Evolutionary conservation across 495 filamentous ascomycete genomes (phyloP), one percentile per base, ranked within the genome.

Genomic region (Tetracladium marchalianum): DNA sequence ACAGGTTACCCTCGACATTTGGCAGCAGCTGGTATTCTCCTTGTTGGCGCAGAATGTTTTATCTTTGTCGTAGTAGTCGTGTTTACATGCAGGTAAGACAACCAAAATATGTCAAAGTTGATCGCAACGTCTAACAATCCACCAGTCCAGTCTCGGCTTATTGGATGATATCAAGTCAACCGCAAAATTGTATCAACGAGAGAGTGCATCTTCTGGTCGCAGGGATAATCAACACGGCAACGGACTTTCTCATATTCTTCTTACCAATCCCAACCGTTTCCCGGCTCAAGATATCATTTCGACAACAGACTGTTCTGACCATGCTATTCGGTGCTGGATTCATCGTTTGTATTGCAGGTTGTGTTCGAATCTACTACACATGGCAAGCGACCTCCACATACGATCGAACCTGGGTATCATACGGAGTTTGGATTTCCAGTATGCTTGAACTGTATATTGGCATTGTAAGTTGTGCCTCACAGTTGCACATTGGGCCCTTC

Each of bases 221-320:
- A 12, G 76, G 76, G 41, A 65, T 78, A 13, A 67, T 82, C 52
- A 81, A 83, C 54, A 76, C 72, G 13, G 53, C 73, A 32, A 76
- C 73, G 18, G 81, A 83, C 51, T 67, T 82, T 39, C 39, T 76
- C 2, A 66, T 70, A 19, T 76, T 80, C 0, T 52, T 75, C 10
- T 51, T 84, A 1, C 81, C 81, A 0, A 77, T 83, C 50, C 72
- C 75, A 12, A 65, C 76, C 27, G 67, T 78, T 22, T 69, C 71
- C 64, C 63, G 67, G 9, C 60, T 84, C 16, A 67, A 76, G 27
- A 62, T 85, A 43, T 73, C 77, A 16, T 33, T 59, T 15, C 70
- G 63, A 31, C 77, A 81, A 46, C 68, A 72, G 15, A 51, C 77
- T 31, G 72, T 76, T 11, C 66, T 82, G 5, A 68, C 75, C 10